Conservation (phyloP, 176 grass and related monocot genomes). For the Avena insularis region DNA sequence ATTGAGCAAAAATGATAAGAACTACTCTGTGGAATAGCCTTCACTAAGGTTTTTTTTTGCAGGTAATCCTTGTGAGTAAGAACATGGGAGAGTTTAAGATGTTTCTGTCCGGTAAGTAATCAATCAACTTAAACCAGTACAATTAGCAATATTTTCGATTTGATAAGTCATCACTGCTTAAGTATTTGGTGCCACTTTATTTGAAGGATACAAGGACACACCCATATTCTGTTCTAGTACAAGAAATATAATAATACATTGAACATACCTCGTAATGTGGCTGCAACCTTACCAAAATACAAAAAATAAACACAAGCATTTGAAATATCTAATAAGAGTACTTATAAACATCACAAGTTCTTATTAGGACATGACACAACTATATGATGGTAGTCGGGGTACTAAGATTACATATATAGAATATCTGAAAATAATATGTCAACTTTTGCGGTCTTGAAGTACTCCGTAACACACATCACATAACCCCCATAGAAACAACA, state of each 20-base stretch:
- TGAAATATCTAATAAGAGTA: slow-evolving; percentile 16
- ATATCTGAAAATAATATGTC: slow-evolving; percentile 19
- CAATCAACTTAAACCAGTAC: not conserved
- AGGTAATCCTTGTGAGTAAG: slow-evolving; percentile 6
- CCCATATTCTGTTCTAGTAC: not conserved
- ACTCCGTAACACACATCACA: not conserved
- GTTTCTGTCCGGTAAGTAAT: not conserved
- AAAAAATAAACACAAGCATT: not conserved
- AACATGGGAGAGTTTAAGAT: not conserved
- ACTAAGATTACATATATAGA: slow-evolving; percentile 12
- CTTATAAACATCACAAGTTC: not conserved
- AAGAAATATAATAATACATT: not conserved
- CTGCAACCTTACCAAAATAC: not conserved
- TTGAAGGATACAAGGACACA: not conserved
- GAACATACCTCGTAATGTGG: not conserved
- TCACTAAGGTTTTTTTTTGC: not conserved
- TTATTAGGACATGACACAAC: slow-evolving; percentile 15
- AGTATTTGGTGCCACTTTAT: not conserved
- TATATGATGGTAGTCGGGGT: not conserved
- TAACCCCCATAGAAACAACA: slow-evolving; percentile 21
- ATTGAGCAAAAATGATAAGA: not conserved
- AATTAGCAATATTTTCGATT: not conserved
- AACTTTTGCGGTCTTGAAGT: not conserved
- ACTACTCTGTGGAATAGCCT: slow-evolving; percentile 2
- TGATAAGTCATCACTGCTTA: not conserved